A percentile compares a stretch with the other conserved stretches of the same genome.
Evolutionary conservation across 306 rosid species (phyloP).

Genomic region (Acmispon strigosus): DNA sequence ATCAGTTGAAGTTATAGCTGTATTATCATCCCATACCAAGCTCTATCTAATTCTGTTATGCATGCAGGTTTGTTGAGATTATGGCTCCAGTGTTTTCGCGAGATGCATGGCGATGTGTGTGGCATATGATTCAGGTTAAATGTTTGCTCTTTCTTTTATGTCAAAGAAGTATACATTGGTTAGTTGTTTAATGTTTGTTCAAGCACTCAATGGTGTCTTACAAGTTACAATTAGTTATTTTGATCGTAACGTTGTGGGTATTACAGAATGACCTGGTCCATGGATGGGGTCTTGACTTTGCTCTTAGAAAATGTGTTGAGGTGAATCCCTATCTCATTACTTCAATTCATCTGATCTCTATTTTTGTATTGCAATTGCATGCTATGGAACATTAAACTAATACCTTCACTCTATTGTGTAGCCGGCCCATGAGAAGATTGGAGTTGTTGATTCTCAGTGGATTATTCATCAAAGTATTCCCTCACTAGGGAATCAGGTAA

Average conservation of each 20-base stretch:
- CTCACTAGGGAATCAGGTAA: slow-evolving; percentile 88
- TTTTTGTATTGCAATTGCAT: background rate
- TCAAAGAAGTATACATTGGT: background rate
- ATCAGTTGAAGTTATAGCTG: background rate
- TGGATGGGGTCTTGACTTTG: slow-evolving; percentile 98
- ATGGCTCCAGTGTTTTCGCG: slow-evolving; percentile 99
- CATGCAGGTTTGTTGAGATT: slow-evolving; percentile 85
- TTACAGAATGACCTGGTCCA: slow-evolving; percentile 94
- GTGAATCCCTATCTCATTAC: slow-evolving; percentile 30
- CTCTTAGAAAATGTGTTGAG: slow-evolving; percentile 92
- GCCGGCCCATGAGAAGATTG: slow-evolving; percentile 99
- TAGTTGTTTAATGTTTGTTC: slow-evolving; percentile 4
- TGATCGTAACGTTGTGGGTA: background rate
- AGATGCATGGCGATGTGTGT: slow-evolving; percentile 97
- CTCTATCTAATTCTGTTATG: slow-evolving; percentile 4
- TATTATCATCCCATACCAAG: background rate
- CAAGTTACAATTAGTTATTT: background rate
- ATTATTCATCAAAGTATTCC: slow-evolving; percentile 90
- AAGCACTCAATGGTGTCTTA: background rate
- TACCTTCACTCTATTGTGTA: slow-evolving; percentile 21
- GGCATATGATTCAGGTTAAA: slow-evolving; percentile 93
- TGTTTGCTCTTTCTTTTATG: background rate
- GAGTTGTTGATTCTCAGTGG: slow-evolving; percentile 98
- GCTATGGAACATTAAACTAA: slow-evolving; percentile 1
- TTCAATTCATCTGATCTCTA: background rate